Conservation (phyloP, 2,329 filamentous ascomycete genomes). For the Lasiodiplodia sp. region DNA sequence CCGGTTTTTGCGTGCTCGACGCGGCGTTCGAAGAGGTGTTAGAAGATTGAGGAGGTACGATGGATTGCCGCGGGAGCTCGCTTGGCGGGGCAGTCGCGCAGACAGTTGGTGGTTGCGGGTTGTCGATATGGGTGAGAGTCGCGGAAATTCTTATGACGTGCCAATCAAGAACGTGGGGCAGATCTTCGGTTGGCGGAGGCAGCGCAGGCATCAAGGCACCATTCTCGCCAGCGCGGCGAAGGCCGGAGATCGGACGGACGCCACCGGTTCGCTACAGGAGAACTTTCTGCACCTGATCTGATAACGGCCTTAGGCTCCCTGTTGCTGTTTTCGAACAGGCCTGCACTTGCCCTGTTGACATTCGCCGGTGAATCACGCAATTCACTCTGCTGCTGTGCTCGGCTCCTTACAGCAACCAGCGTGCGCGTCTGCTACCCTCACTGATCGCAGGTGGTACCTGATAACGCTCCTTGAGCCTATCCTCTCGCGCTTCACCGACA, state of each 20-base stretch:
- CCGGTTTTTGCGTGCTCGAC: conserved; percentile 32
- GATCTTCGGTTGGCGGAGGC: conserved; percentile 6
- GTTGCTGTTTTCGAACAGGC: background rate
- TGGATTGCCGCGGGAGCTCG: background rate
- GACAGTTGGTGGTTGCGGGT: conserved; percentile 15
- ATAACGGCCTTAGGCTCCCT: background rate
- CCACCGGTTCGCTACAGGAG: background rate
- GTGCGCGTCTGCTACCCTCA: conserved; percentile 17
- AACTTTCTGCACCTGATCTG: background rate
- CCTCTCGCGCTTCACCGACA: conserved; percentile 18
- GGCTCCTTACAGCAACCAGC: conserved; percentile 17
- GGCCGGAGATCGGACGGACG: background rate
- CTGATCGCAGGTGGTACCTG: conserved; percentile 27
- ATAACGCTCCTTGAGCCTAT: conserved; percentile 16
- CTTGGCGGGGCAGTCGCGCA: conserved; percentile 27
- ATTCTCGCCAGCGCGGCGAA: background rate
- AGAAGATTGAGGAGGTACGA: background rate
- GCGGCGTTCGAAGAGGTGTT: background rate
- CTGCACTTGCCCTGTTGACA: conserved; percentile 1
- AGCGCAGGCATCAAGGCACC: background rate
- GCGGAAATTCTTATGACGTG: conserved; percentile 20
- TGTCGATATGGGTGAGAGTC: background rate
- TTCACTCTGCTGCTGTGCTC: conserved; percentile 10
- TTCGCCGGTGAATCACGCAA: conserved; percentile 23
- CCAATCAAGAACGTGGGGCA: conserved; percentile 15